Evolutionary conservation across 257 asterid genomes (phyloP), one percentile per base, ranked within the genome.

Genomic region (Nicotiana attenuata): DNA sequence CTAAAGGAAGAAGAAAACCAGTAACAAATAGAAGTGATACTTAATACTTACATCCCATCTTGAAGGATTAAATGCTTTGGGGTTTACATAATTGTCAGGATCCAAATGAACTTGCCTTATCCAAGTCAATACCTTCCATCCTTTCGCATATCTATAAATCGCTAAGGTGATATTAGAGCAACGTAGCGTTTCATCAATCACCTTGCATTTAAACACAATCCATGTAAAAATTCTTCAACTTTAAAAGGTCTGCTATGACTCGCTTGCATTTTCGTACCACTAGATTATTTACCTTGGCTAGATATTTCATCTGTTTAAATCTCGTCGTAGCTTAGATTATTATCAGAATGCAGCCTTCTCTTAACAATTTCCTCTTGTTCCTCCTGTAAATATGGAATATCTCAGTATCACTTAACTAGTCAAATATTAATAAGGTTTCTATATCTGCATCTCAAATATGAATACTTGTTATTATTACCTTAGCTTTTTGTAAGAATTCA

Each of bases 401-500:
- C 57, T 41, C 13, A 35, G 2, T 2, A 35, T 7, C 45, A 35
- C 45, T 35, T 35, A 35, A 35, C 41, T 35, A 35, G 1, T 35
- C 41, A 35, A 33, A 33, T 7, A 33, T 33, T 33, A 5, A 33
- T 5, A 5, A 33, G 38, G 38, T 33, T 33, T 7, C 0, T 33
- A 33, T 35, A 35, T 8, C 8, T 35, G 8, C 41, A 35, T 35
- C 41, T 35, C 41, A 35, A 35, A 33, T 33, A 33, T 4, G 38
- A 33, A 4, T 33, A 33, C 38, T 33, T 33, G 38, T 33, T 33
- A 33, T 33, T 33, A 33, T n/a, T n/a, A n/a, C n/a, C n/a, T n/a
- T n/a, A n/a, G 84, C 81, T 24, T 35, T 82, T 11, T 82, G 45
- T 1, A 71, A 56, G 33, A 57, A 71, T 10, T 81, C 75, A 57